Evolutionary conservation across 2,329 filamentous ascomycete genomes (phyloP), one percentile per base, ranked within the genome.

Genomic region (Didymella segeticola): DNA sequence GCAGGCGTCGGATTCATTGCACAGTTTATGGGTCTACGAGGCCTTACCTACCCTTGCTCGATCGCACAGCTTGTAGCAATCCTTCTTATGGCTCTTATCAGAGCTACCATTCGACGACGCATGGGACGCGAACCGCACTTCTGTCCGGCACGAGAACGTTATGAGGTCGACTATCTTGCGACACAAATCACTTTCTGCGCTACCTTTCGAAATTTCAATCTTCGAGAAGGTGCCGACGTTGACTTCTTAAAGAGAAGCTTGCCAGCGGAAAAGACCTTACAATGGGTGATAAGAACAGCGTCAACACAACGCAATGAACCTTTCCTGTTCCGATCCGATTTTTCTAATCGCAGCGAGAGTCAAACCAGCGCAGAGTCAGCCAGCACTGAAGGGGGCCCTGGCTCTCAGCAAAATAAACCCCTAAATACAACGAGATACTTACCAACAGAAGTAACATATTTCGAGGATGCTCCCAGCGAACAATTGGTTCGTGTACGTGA

Each of bases 1-100:
- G 43, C 43, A 10, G 43, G 31, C 5, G 1, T 38, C 14, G 43
- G 43, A 10, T 38, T 47, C 10, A 15, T 47, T 10, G 22, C 11
- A 4, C 43, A 47, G 29, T 47, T 47, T 19, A 47, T 47, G 31
- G 43, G 43, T 2, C 20, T 47, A 25, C 22, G 43, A 8, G 33
- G 43, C 3, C n/a, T 47, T 8, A 12, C 43, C 4, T 47, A 37
- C 12, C 43, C 43, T 2, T 47, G 43, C 14, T 47, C 43, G 10
- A 47, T 47, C 22, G 43, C 43, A 10, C 43, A 47, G 14, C 43
- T 47, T 2, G 20, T 36, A 22, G 43, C 43, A 1, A 29, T 47
- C 15, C 23, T 47, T 3, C 10, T 47, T 2, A 47, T 47, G 43
- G 29, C 43, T 7, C n/a, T 47, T 3, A 25, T 47, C 25, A 37